phyloP scores from a whole-genome alignment of 192 early-diverging fungal genomes.

The Phycomyces blakesleeanus region DNA sequence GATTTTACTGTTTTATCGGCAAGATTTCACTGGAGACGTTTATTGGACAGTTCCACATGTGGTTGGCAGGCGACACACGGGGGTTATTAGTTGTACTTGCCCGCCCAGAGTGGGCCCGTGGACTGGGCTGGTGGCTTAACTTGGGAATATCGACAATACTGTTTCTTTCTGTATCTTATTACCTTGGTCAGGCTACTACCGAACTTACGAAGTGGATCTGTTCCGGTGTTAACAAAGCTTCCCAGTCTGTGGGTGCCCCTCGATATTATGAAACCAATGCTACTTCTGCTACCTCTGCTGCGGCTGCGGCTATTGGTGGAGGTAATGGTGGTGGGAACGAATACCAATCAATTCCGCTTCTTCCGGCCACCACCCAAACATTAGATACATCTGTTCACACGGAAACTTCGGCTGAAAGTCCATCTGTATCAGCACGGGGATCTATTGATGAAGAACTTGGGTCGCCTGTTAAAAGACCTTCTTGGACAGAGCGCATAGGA shows the following conservation, averaged over 20 bases:
- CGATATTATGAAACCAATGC: not conserved
- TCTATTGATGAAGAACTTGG: not conserved
- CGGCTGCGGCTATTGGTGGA: not conserved
- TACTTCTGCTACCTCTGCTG: not conserved
- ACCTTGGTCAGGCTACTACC: slow-evolving; percentile 44
- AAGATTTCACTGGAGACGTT: slow-evolving; percentile 72
- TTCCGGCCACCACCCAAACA: slow-evolving; percentile 12
- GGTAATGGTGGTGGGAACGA: slow-evolving; percentile 1
- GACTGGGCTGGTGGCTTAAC: slow-evolving; percentile 51
- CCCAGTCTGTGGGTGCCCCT: not conserved
- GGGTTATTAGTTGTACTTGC: slow-evolving; percentile 56
- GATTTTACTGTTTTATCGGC: slow-evolving; percentile 56
- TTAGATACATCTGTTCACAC: not conserved
- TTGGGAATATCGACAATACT: slow-evolving; percentile 41
- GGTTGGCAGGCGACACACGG: slow-evolving; percentile 74
- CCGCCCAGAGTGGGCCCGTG: slow-evolving; percentile 31
- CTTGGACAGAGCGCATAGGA: no score
- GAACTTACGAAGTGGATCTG: slow-evolving; percentile 26
- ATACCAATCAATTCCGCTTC: slow-evolving; percentile 26
- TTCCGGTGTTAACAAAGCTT: no score
- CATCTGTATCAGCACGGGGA: not conserved
- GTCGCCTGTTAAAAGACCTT: no score
- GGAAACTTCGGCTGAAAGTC: not conserved
- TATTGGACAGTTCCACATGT: slow-evolving; percentile 79
- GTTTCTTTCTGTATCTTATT: slow-evolving; percentile 47